Conservation (phyloP, 495 filamentous ascomycete species). For the Terfezia claveryi region DNA sequence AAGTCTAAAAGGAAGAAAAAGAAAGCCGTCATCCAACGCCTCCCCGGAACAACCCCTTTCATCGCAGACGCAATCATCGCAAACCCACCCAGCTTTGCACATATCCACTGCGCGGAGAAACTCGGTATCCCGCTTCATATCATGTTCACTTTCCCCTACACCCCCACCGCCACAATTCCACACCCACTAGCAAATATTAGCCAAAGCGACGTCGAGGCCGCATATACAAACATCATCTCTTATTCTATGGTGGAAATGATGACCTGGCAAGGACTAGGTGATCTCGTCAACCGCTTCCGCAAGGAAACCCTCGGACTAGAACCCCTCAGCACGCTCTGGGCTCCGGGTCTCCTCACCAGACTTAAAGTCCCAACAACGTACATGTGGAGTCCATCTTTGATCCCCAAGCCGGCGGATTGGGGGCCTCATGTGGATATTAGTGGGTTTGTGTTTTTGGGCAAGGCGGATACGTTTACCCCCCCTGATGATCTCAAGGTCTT, state of each 20-base stretch:
- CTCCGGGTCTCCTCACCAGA: conserved; percentile 37
- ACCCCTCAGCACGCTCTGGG: conserved; percentile 40
- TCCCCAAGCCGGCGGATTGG: conserved; percentile 47
- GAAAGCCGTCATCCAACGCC: neutral
- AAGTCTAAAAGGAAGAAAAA: neutral
- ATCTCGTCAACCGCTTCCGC: conserved; percentile 43
- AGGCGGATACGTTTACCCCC: conserved; percentile 37
- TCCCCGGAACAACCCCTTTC: conserved; percentile 24
- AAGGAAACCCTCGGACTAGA: conserved; percentile 36
- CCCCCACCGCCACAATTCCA: conserved; percentile 43
- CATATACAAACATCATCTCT: conserved; percentile 48
- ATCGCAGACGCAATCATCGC: conserved; percentile 54
- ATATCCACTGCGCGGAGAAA: conserved; percentile 43
- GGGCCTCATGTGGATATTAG: conserved; percentile 37
- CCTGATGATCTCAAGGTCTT: conserved; percentile 32
- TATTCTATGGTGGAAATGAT: conserved; percentile 53
- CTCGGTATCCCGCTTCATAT: conserved; percentile 42
- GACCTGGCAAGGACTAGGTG: conserved; percentile 38
- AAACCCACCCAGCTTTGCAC: conserved; percentile 44
- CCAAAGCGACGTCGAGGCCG: conserved; percentile 35
- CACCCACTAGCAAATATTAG: conserved; percentile 52
- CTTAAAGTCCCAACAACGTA: conserved; percentile 42
- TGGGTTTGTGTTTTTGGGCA: conserved; percentile 43
- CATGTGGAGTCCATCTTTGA: conserved; percentile 37
- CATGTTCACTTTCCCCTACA: conserved; percentile 48